Evolutionary conservation across 2,329 filamentous ascomycete species (phyloP).

Genomic region (Neocatenulostroma microsporum): DNA sequence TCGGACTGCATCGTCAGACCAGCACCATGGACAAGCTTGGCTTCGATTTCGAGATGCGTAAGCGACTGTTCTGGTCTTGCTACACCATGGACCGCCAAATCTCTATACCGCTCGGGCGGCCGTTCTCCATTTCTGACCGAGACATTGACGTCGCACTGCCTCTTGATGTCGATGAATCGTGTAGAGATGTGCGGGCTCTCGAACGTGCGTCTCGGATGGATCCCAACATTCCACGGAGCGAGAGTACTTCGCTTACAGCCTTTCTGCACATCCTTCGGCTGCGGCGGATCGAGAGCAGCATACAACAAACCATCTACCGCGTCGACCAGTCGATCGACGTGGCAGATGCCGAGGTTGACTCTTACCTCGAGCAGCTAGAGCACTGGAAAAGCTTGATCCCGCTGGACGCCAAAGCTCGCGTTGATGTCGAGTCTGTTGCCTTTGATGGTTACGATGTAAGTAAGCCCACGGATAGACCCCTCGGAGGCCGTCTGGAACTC

Average conservation of each 20-base stretch:
- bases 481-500: too few species aligned
- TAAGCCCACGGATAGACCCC: too few species aligned
- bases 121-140: slow-evolving; percentile 31
- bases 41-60: slow-evolving; percentile 1
- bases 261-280: slow-evolving; percentile 19
- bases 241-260: slow-evolving; percentile 3
- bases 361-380: slow-evolving; percentile 7
- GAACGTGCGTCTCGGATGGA: too few species aligned
- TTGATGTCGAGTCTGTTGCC: not conserved
- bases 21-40: too few species aligned
- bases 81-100: slow-evolving; percentile 32
- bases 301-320: slow-evolving; percentile 15
- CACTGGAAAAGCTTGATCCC: slow-evolving; percentile 8
- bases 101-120: slow-evolving; percentile 28
- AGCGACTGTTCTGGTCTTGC: slow-evolving; percentile 30
- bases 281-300: slow-evolving; percentile 13
- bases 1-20: slow-evolving; percentile 25
- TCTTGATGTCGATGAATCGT: slow-evolving; percentile 9
- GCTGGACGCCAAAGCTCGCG: slow-evolving; percentile 4
- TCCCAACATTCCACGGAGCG: not conserved
- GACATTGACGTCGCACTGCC: slow-evolving; percentile 21
- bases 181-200: not conserved
- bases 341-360: slow-evolving; percentile 5
- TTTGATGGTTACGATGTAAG: slow-evolving; percentile 1
- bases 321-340: slow-evolving; percentile 8